These are phyloP conservation scores for Drosera capensis DNA, from an alignment of 148 eudicot genomes.

Conservation along the genomic window DNA sequence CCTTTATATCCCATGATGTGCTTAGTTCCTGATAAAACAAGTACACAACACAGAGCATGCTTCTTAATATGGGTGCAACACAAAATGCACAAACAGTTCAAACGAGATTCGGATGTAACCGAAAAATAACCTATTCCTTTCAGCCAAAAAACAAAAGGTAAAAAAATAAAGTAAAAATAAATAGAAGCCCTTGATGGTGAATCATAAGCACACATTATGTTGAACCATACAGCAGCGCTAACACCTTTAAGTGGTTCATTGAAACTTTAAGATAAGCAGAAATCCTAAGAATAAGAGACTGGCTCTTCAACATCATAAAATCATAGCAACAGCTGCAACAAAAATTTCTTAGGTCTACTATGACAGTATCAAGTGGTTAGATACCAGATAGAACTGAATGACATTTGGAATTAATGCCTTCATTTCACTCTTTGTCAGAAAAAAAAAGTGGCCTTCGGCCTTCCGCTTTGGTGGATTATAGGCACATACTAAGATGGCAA, in stretches of 20 bases:
- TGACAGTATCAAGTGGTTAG: too few relatives aligned
- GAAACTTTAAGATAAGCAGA: background rate
- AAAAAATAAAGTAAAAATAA: too few relatives aligned
- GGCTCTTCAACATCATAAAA: background rate
- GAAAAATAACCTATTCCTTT: background rate
- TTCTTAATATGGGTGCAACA: background rate
- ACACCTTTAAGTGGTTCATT: background rate
- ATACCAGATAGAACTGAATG: too few relatives aligned
- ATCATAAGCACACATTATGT: background rate
- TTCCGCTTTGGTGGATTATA: too few relatives aligned
- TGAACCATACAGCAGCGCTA: background rate
- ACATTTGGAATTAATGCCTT: too few relatives aligned
- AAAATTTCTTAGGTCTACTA: too few relatives aligned
- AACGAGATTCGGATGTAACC: background rate
- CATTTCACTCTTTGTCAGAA: too few relatives aligned
- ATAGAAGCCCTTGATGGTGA: background rate
- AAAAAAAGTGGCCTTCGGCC: too few relatives aligned
- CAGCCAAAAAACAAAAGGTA: background rate
- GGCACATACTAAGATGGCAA: too few relatives aligned
- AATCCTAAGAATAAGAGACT: conserved; percentile 1
- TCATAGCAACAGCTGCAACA: too few relatives aligned
- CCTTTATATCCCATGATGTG: conserved; percentile 84
- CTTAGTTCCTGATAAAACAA: conserved; percentile 69
- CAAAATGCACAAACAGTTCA: background rate
- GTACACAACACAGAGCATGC: background rate